Evolutionary conservation across 495 filamentous ascomycete species (phyloP), one percentile per base, ranked within the genome.

Genomic region (Usnea hakonensis): DNA sequence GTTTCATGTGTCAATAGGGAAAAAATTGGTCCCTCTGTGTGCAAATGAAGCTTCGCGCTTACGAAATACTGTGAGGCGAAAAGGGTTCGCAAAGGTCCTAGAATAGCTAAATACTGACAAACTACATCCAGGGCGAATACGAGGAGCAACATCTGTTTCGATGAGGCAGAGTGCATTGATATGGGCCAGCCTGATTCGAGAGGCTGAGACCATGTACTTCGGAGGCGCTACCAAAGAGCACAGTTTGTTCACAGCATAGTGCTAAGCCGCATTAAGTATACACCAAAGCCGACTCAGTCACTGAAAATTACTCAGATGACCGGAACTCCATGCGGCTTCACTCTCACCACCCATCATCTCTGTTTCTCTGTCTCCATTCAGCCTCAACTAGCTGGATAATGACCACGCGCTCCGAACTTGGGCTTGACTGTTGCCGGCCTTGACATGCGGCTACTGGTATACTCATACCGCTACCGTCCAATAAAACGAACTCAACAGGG

Each of bases 1-100:
- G 46, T 52, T 61, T 54, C 23, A 50, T 50, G 46, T 52, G 48
- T 52, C 10, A 7, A 52, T 52, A 52, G 48, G 23, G n/a, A 52
- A 52, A 26, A 5, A 17, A 28, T 7, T 8, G 48, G 48, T 52
- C 26, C 48, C 48, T 32, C 5, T 52, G 10, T 52, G n/a, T 36
- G 28, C 43, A 46, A 32, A 33, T 32, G 48, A 52, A 52, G 48
- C 16, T 16, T 52, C 16, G 48, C 48, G 48, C 48, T 52, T 32
- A 28, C 0, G 32, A 33, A 17, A 52, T 14, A 26, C 14, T 19
- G 9, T 2, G 14, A 52, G 48, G 26, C 26, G 46, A 30, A 30
- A 50, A 6, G 23, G 13, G 21, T 5, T 32, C 32, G 48, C 48
- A 5, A 17, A n/a, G 6, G 8, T 9, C 9, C 10, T 5, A 14